Conservation (phyloP, 1,284 basidiomycete species). For the Pseudozyma pruni region DNA sequence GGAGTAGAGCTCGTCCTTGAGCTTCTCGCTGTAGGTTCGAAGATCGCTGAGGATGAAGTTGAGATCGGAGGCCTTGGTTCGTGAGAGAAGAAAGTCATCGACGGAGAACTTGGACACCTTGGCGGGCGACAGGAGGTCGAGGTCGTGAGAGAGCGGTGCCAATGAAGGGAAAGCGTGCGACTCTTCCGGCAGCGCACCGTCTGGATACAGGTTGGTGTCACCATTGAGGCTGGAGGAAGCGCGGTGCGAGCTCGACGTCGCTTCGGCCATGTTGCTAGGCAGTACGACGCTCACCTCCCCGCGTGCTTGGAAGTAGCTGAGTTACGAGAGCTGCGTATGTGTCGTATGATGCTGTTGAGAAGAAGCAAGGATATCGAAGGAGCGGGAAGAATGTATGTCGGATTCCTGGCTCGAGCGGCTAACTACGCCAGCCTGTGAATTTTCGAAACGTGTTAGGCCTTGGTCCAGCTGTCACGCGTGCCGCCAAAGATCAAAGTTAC, state of each 20-base stretch:
- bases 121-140: constrained; percentile 77
- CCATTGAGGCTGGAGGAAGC: constrained; percentile 6
- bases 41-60: constrained; percentile 87
- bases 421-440: too few relatives aligned
- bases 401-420: too few relatives aligned
- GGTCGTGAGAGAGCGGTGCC: constrained; percentile 80
- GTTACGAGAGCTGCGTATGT: neutral
- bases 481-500: constrained; percentile 5
- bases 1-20: constrained; percentile 91
- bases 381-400: too few relatives aligned
- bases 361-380: too few relatives aligned
- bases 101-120: constrained; percentile 74
- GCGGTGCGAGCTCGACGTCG: constrained; percentile 10
- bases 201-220: neutral
- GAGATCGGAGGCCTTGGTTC: constrained; percentile 82
- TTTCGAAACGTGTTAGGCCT: too few relatives aligned
- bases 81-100: constrained; percentile 87
- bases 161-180: constrained; percentile 74
- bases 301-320: neutral
- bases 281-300: neutral
- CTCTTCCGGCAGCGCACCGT: constrained; percentile 1
- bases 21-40: constrained; percentile 80
- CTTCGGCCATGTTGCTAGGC: neutral
- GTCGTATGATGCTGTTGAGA: neutral
- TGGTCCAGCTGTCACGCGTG: too few relatives aligned